phyloP scores from a whole-genome alignment of 352 stramenopile genomes.

The Paralagenidium karlingii region DNA sequence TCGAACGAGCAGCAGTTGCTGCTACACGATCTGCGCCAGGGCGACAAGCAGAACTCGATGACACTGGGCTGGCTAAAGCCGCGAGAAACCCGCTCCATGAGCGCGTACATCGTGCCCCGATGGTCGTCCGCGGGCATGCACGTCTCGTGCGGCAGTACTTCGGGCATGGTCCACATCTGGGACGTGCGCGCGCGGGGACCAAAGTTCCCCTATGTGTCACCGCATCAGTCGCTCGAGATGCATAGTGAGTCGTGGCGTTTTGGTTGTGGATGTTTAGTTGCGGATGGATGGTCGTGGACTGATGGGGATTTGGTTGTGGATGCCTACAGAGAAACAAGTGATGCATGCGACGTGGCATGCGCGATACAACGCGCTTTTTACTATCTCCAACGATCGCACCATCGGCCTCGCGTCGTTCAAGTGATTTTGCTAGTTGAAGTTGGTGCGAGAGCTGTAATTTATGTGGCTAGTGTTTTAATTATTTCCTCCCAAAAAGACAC shows the following conservation, averaged over 20 bases:
- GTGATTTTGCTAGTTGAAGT: no score
- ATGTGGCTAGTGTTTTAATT: no score
- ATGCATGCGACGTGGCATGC: slow-evolving; percentile 79
- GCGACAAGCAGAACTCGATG: slow-evolving; percentile 22
- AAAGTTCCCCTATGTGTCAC: slow-evolving; percentile 34
- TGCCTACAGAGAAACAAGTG: slow-evolving; percentile 56
- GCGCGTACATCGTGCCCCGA: slow-evolving; percentile 73
- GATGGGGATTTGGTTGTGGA: slow-evolving; percentile 3
- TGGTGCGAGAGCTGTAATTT: no score
- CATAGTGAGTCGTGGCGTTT: slow-evolving; percentile 45
- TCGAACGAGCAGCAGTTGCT: slow-evolving; percentile 48
- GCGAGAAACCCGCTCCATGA: slow-evolving; percentile 47
- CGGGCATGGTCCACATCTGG: slow-evolving; percentile 31
- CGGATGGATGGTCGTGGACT: neutral
- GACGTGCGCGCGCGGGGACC: slow-evolving; percentile 26
- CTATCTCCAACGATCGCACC: slow-evolving; percentile 67
- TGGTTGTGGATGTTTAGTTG: neutral
- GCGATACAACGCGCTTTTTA: slow-evolving; percentile 77
- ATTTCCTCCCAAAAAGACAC: no score
- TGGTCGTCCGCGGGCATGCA: slow-evolving; percentile 63
- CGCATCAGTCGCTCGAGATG: slow-evolving; percentile 57
- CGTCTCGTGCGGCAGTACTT: slow-evolving; percentile 58
- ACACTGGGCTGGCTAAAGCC: slow-evolving; percentile 39
- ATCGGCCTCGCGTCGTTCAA: no score
- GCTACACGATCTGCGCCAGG: slow-evolving; percentile 57